phyloP scores from a whole-genome alignment of 306 rosid species.

The Medicago lupulina region DNA sequence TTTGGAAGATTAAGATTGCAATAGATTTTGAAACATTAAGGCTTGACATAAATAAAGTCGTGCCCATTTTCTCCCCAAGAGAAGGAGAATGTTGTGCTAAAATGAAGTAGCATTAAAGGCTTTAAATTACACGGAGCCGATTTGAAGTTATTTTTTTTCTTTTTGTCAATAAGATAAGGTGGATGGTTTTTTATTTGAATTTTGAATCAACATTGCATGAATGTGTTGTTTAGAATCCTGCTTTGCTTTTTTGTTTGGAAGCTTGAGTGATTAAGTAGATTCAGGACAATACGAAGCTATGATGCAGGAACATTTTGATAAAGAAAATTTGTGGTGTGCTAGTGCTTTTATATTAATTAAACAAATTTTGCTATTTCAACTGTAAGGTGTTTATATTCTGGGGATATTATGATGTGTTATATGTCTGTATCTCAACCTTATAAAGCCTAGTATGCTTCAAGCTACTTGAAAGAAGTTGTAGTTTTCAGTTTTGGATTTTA shows the following conservation, averaged over 20 bases:
- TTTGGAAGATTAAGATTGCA: slow-evolving; percentile 7
- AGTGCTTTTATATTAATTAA: background rate
- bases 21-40: slow-evolving; percentile 3
- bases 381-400: background rate
- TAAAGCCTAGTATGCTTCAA: background rate
- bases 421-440: slow-evolving; percentile 15
- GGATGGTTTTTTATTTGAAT: slow-evolving; percentile 1
- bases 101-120: slow-evolving; percentile 3
- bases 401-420: background rate
- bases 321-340: slow-evolving; percentile 35
- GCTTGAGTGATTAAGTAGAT: slow-evolving; percentile 17
- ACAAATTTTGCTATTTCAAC: slow-evolving; percentile 4
- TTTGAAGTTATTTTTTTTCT: background rate
- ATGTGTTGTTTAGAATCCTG: slow-evolving; percentile 23
- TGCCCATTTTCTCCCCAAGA: background rate
- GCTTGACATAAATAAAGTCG: background rate
- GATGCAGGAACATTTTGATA: background rate
- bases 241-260: slow-evolving; percentile 18
- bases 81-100: background rate
- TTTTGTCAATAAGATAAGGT: slow-evolving; percentile 13
- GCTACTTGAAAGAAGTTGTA: background rate
- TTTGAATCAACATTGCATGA: slow-evolving; percentile 4
- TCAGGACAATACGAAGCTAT: background rate
- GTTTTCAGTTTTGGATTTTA: background rate
- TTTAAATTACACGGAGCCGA: background rate